phyloP scores from a whole-genome alignment of 257 asterid species.

The Solanum pinnatisectum region DNA sequence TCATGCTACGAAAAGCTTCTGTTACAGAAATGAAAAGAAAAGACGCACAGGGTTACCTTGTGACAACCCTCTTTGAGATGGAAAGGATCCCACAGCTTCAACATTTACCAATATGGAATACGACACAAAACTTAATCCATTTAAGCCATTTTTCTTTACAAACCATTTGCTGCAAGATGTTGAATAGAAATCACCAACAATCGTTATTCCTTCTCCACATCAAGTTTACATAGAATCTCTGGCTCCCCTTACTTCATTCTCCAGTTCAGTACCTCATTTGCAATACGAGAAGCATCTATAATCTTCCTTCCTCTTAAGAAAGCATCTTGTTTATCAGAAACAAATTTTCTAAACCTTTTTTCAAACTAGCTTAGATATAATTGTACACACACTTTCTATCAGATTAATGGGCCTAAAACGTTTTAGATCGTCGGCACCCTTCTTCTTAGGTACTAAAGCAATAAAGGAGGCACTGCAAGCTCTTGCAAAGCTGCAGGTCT shows the following conservation, averaged over 20 bases:
- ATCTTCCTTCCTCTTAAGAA: too few relatives aligned
- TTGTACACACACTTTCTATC: too few relatives aligned
- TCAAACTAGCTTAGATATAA: not conserved
- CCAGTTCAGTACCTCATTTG: too few relatives aligned
- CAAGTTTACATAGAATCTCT: too few relatives aligned
- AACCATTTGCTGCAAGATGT: too few relatives aligned
- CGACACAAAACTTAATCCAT: not conserved
- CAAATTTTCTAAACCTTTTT: too few relatives aligned
- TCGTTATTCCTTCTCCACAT: too few relatives aligned
- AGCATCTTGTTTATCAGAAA: too few relatives aligned
- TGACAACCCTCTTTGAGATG: not conserved
- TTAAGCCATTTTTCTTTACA: too few relatives aligned
- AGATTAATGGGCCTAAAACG: not conserved
- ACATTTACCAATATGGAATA: not conserved
- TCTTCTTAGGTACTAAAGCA: not conserved
- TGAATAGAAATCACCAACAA: too few relatives aligned
- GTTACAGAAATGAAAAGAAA: not conserved
- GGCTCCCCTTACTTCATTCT: too few relatives aligned
- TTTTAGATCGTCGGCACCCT: not conserved
- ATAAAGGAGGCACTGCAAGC: not conserved
- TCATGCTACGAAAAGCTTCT: not conserved
- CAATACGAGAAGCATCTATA: too few relatives aligned
- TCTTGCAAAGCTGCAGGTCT: not conserved
- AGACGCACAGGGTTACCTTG: not conserved
- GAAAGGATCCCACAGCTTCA: not conserved